Conservation (phyloP, 2,329 filamentous ascomycete genomes). For the Colletotrichum viniferum region DNA sequence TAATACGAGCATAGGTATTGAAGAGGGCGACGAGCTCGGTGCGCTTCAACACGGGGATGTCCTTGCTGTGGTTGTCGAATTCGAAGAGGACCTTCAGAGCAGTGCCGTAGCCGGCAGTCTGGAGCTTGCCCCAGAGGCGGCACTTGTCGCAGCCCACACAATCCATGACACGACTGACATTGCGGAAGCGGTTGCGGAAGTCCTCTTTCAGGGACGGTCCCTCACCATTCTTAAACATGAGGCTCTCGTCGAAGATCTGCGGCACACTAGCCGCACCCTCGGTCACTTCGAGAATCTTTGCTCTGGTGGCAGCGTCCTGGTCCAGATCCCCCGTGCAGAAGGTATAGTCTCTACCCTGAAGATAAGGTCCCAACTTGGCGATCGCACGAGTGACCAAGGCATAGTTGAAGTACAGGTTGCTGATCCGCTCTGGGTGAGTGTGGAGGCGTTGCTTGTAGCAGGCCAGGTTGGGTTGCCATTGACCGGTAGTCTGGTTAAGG, state of each 20-base stretch:
- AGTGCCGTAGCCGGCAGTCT: conserved; percentile 92
- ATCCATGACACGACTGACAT: conserved; percentile 96
- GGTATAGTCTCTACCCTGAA: conserved; percentile 72
- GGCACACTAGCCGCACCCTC: conserved; percentile 70
- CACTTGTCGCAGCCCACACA: conserved; percentile 99
- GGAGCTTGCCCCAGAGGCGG: conserved; percentile 95
- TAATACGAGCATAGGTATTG: conserved; percentile 90
- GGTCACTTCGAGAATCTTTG: conserved; percentile 80
- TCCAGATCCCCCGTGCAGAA: conserved; percentile 87
- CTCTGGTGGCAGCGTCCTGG: conserved; percentile 80
- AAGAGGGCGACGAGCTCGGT: conserved; percentile 94
- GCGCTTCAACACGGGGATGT: conserved; percentile 74
- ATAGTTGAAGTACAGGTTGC: conserved; percentile 99
- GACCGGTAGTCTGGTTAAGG: conserved; percentile 89
- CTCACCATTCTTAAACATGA: conserved; percentile 88
- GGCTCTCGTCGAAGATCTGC: conserved; percentile 89
- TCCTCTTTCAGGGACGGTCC: conserved; percentile 88
- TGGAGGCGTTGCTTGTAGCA: conserved; percentile 92
- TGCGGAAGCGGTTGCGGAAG: conserved; percentile 95
- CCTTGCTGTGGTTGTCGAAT: conserved; percentile 72
- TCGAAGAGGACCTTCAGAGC: conserved; percentile 97
- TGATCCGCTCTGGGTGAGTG: conserved; percentile 84
- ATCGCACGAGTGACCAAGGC: conserved; percentile 91
- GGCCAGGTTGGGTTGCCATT: conserved; percentile 88
- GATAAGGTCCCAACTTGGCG: conserved; percentile 83